Percentiles rank a stretch among this genome's conserved stretches.
These are phyloP conservation scores for Heliamphora exappendiculata DNA, from an alignment of 148 eudicot species.

Conservation along the genomic window DNA sequence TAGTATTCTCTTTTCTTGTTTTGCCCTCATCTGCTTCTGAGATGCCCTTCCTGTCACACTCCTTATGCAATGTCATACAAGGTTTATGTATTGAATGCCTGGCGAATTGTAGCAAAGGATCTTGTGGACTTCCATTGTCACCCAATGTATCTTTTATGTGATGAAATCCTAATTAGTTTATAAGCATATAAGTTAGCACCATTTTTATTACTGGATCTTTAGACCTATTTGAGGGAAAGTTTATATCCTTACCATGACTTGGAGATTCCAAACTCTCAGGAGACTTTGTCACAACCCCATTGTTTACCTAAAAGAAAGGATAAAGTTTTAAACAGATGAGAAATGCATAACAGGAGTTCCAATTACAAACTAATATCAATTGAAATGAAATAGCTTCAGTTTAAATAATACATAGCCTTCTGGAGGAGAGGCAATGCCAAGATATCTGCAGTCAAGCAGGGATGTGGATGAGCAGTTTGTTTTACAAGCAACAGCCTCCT, in stretches of 20 bases:
- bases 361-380: neutral
- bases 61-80: conserved; percentile 42
- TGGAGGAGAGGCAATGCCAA: conserved; percentile 14
- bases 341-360: neutral
- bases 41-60: conserved; percentile 20
- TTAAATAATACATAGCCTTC: conserved; percentile 22
- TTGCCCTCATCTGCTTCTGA: conserved; percentile 20
- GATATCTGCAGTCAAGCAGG: conserved; percentile 17
- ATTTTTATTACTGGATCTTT: neutral
- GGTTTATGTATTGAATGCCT: conserved; percentile 43
- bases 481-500: conserved; percentile 23
- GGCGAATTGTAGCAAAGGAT: conserved; percentile 27
- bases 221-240: neutral
- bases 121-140: conserved; percentile 26
- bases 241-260: conserved; percentile 33
- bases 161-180: conserved; percentile 10
- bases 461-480: conserved; percentile 19
- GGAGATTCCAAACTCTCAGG: conserved; percentile 18
- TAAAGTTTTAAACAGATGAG: neutral
- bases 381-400: neutral
- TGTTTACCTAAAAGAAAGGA: conserved; percentile 30
- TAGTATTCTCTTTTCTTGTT: conserved; percentile 19
- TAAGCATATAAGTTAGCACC: neutral
- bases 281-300: conserved; percentile 13
- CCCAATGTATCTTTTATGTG: conserved; percentile 12